Evolutionary conservation across 352 stramenopile genomes (phyloP), one percentile per base, ranked within the genome.

Genomic region (Thraustotheca clavata): DNA sequence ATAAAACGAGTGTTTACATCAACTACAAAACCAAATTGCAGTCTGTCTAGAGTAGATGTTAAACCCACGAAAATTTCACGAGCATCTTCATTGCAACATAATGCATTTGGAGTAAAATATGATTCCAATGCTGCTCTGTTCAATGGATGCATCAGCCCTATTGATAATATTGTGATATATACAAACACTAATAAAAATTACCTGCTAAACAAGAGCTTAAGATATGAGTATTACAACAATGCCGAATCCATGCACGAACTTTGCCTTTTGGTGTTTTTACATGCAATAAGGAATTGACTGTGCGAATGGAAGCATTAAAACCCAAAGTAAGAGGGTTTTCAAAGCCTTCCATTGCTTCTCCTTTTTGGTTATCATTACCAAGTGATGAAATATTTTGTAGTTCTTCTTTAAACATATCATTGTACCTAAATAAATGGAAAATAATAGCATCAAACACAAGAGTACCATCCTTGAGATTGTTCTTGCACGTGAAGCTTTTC

Each of bases 201-300:
- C 57, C 57, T 39, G 57, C 57, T n/a, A 65, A 39, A 32, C 57
- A 65, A 31, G 38, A 16, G 40, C 57, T 65, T 29, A 65, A 46
- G 40, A 65, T 26, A 16, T 65, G 57, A 18, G 57, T 65, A 26
- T 65, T 65, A 22, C 38, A 54, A 46, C 57, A 65, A 11, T 65
- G 57, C 20, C 57, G 57, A 33, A 65, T 65, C 57, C 57, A 65
- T 14, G 57, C 57, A n/a, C 57, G 57, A 11, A 65, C 57, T 7
- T 33, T 29, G 7, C 57, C 57, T 11, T 20, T 16, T 11, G 57
- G 57, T 22, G 57, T 65, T 6, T 8, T 24, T 5, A 65, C 57
- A 39, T 65, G 57, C 38, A 65, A 39, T 12, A 65, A 46, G 22
- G 57, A 65, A 27, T 65, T 65, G 2, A 41, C 57, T 14, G 32